Percentiles rank a stretch among this genome's conserved stretches.
Conservation (phyloP, 345 rosid genomes). For the Iberis pinnata region DNA sequence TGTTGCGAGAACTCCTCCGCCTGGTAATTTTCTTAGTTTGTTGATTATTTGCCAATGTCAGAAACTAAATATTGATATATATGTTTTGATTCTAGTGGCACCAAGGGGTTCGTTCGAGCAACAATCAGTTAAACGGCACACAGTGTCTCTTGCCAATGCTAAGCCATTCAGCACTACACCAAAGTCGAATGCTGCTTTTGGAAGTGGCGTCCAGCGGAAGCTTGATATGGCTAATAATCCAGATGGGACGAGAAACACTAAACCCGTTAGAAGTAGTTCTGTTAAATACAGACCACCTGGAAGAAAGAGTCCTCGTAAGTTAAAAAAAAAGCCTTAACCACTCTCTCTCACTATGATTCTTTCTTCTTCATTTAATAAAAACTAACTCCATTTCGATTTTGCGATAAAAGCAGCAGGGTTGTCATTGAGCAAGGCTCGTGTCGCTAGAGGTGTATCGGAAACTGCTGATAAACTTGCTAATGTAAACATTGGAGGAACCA, state of each 20-base stretch:
- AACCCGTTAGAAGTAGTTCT: constrained; percentile 35
- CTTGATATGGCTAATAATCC: constrained; percentile 58
- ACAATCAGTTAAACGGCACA: constrained; percentile 43
- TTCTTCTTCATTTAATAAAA: neutral
- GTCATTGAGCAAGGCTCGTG: constrained; percentile 36
- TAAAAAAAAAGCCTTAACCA: neutral
- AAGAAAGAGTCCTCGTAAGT: constrained; percentile 75
- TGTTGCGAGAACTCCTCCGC: constrained; percentile 57
- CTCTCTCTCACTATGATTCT: neutral
- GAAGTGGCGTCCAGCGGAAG: constrained; percentile 67
- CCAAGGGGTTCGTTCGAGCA: constrained; percentile 52
- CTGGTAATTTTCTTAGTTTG: constrained; percentile 35
- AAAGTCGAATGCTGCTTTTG: constrained; percentile 44
- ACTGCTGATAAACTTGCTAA: constrained; percentile 45
- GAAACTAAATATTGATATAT: neutral
- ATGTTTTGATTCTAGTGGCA: constrained; percentile 34
- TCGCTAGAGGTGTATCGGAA: constrained; percentile 43
- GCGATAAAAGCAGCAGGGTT: constrained; percentile 27
- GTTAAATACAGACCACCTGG: constrained; percentile 63
- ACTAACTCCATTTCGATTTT: neutral
- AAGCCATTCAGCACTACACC: constrained; percentile 44
- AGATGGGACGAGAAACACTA: constrained; percentile 49
- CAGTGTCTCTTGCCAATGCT: constrained; percentile 42
- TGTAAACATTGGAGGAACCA: constrained; percentile 40
- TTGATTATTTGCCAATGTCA: neutral